Base-by-base conservation (phyloP, 768 basidiomycete genomes). In the Podaxis pistillaris region DNA sequence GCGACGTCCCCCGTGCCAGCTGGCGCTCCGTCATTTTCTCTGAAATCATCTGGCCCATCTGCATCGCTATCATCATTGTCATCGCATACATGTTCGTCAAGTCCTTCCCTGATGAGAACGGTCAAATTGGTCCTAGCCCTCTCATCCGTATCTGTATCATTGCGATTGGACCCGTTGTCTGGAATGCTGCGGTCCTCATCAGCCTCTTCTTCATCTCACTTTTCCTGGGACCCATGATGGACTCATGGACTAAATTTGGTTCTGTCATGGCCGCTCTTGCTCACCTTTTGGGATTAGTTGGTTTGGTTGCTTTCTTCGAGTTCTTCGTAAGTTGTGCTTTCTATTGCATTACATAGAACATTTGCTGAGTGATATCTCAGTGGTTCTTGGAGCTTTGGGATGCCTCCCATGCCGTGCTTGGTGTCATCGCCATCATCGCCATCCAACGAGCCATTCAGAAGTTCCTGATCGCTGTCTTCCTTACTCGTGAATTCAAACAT, bases 381-480 rank as follows among this genome's bases (percentile, higher is more conserved):
- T 97, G 95, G 95, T 94, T 94, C 85, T 84, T 97, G 58, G 95
- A 97, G 74, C 85, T 92, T 37, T 98, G 95, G 96, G 88, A 98
- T 70, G 87, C 90, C n/a, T 94, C 95, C 0, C 96, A 98, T 68
- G 95, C 96, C 19, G 94, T 98, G 2, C 82, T 99, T 26, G 97
- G 96, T 58, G 81, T 97, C 71, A 90, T 98, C 65, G 83, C 92
- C 41, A 89, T 96, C 63, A 85, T 97, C 65, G 86, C 91, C 26
- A 87, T 99, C 55, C 96, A 98, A 75, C 85, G 97, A 52, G 89
- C 92, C 40, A 85, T 98, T 68, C 91, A 94, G 78, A 98, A 98
- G 80, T 86, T 96, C 65, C 81, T 97, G 59, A 98, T 98, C 65
- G 84, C 95, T 4, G 90, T 94, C 51, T 94, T 96, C 84, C 83